These are phyloP conservation scores for Umbelopsis vinacea DNA, from an alignment of 192 early-diverging fungal species.

Conservation along the genomic window DNA sequence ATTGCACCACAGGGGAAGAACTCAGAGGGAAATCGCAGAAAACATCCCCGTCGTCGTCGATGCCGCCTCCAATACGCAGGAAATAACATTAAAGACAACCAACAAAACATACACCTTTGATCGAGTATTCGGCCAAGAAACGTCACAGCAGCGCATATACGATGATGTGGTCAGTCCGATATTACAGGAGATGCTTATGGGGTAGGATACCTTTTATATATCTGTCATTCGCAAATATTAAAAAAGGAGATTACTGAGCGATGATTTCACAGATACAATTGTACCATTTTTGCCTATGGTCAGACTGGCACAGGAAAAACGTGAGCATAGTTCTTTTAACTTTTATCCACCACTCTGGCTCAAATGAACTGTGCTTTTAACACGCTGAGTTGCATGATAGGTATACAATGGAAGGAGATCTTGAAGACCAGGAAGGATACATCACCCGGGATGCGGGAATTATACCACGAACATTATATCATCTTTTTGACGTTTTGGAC, in stretches of 20 bases:
- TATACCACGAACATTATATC: conserved; percentile 85
- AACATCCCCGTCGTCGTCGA: conserved; percentile 66
- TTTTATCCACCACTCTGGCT: no score
- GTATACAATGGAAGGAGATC: conserved; percentile 94
- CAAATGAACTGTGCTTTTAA: not conserved
- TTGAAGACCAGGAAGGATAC: conserved; percentile 52
- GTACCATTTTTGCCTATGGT: conserved; percentile 84
- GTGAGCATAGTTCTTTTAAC: conserved; percentile 25
- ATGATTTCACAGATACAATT: conserved; percentile 65
- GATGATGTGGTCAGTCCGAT: conserved; percentile 80
- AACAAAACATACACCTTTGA: conserved; percentile 87
- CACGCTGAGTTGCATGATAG: conserved; percentile 20
- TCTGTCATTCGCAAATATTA: not conserved
- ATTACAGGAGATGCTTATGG: conserved; percentile 73
- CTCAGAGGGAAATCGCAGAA: conserved; percentile 66
- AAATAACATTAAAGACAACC: conserved; percentile 62
- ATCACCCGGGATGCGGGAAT: conserved; percentile 74
- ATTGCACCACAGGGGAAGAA: conserved; percentile 37
- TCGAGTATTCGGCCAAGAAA: conserved; percentile 80
- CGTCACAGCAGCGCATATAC: conserved; percentile 82
- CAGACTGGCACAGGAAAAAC: conserved; percentile 97
- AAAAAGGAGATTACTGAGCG: no score
- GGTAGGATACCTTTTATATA: conserved; percentile 11
- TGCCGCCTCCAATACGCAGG: conserved; percentile 55
- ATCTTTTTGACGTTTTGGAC: conserved; percentile 79